Percentiles rank a stretch among this genome's conserved stretches.
These are phyloP conservation scores for Verticillium longisporum DNA, from an alignment of 2,329 filamentous ascomycete species.

Conservation along the genomic window DNA sequence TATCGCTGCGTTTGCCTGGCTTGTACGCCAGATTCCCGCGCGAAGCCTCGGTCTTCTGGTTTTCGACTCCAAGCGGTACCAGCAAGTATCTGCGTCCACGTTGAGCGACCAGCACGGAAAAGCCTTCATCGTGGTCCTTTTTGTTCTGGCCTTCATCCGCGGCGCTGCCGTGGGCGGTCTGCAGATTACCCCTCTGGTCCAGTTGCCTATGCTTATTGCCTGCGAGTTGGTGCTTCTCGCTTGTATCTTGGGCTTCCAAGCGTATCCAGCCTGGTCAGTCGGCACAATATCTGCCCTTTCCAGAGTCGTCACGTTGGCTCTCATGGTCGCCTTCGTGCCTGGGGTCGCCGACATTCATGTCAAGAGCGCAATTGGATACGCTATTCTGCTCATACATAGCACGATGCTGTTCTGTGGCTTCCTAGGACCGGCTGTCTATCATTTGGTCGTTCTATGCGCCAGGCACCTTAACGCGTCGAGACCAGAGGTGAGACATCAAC, in stretches of 20 bases:
- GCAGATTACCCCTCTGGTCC: slow-evolving; percentile 48
- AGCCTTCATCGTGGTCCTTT: slow-evolving; percentile 57
- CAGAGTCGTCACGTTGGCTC: slow-evolving; percentile 42
- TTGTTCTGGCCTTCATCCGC: slow-evolving; percentile 57
- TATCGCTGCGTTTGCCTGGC: slow-evolving; percentile 20
- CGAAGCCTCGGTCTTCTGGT: slow-evolving; percentile 22
- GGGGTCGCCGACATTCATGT: slow-evolving; percentile 55
- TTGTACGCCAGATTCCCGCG: slow-evolving; percentile 15
- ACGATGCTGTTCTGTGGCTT: slow-evolving; percentile 63
- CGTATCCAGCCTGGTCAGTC: slow-evolving; percentile 7
- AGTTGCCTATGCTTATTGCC: slow-evolving; percentile 60
- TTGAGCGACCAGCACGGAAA: slow-evolving; percentile 16
- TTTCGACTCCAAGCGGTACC: slow-evolving; percentile 58
- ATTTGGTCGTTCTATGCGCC: slow-evolving; percentile 4
- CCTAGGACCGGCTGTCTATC: slow-evolving; percentile 51
- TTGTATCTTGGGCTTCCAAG: slow-evolving; percentile 10
- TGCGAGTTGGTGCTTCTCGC: slow-evolving; percentile 60
- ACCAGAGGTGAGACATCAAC: slow-evolving; percentile 10
- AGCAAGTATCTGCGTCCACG: slow-evolving; percentile 40
- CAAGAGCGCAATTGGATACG: slow-evolving; percentile 64
- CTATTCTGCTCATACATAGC: slow-evolving; percentile 58
- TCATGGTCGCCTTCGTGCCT: slow-evolving; percentile 41
- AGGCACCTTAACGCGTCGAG: slow-evolving; percentile 1
- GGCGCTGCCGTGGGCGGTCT: slow-evolving; percentile 63
- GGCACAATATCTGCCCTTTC: slow-evolving; percentile 6